Evolutionary conservation across 1,139 yeast species (phyloP).

Genomic region (Protomyces inouyei): DNA sequence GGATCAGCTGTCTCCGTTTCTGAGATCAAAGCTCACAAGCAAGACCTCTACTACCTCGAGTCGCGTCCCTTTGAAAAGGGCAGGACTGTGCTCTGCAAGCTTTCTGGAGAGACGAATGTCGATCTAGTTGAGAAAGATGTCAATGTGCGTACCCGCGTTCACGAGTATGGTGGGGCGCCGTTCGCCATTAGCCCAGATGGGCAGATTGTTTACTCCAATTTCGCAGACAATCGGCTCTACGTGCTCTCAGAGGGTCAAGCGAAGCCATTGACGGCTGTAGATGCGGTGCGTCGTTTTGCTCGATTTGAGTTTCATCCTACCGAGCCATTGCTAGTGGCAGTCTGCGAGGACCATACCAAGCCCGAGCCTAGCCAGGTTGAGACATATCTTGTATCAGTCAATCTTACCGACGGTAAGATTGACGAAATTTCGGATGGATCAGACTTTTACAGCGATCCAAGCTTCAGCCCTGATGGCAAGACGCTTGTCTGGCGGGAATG

Average conservation of each 20-base stretch:
- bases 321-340: not conserved
- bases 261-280: not conserved
- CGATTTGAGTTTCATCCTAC: slow-evolving; percentile 8
- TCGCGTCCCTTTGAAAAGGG: slow-evolving; percentile 16
- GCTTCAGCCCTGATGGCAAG: slow-evolving; percentile 15
- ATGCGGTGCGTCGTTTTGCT: slow-evolving; percentile 13
- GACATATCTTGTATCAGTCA: slow-evolving; percentile 12
- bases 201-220: not conserved
- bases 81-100: slow-evolving; percentile 7
- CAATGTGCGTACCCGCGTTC: slow-evolving; percentile 18
- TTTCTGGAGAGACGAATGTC: not conserved
- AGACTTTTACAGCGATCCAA: slow-evolving; percentile 18
- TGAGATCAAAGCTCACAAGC: slow-evolving; percentile 1
- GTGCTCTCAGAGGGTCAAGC: not conserved
- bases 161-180: slow-evolving; percentile 20
- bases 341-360: slow-evolving; percentile 21
- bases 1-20: slow-evolving; percentile 19
- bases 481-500: slow-evolving; percentile 18
- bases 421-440: not conserved
- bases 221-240: slow-evolving; percentile 11
- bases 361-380: slow-evolving; percentile 8
- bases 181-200: not conserved
- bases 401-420: not conserved
- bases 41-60: slow-evolving; percentile 8
- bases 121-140: not conserved